Evolutionary conservation across 768 basidiomycete species (phyloP).

Genomic region (Pleurotus eryngii): DNA sequence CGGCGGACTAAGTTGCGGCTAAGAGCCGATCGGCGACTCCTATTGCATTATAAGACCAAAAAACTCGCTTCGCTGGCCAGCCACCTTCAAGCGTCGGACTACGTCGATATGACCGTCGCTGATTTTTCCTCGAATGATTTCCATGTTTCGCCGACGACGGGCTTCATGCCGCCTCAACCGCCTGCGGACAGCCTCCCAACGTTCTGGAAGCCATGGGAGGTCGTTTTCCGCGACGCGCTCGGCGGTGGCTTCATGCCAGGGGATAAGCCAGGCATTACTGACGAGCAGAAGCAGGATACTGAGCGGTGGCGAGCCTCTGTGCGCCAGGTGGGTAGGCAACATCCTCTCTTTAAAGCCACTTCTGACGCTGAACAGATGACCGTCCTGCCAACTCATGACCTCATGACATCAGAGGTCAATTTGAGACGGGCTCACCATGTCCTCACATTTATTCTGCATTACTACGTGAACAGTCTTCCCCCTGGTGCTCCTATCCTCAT

Average conservation of each 20-base stretch:
- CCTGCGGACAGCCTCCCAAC: conserved; percentile 59
- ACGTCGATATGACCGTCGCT: not conserved
- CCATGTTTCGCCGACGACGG: conserved; percentile 88
- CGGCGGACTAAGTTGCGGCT: not conserved
- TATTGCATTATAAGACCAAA: not conserved
- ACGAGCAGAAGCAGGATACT: conserved; percentile 33
- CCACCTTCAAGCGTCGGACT: not conserved
- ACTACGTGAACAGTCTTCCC: conserved; percentile 70
- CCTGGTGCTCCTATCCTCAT: conserved; percentile 52
- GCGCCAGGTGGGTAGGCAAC: conserved; percentile 30
- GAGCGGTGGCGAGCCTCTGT: conserved; percentile 46
- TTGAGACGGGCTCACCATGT: conserved; percentile 74
- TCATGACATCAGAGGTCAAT: conserved; percentile 48
- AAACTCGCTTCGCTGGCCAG: not conserved
- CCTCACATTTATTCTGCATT: conserved; percentile 70
- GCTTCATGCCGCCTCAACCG: conserved; percentile 82
- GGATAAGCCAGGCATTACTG: conserved; percentile 38
- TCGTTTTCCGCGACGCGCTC: conserved; percentile 43
- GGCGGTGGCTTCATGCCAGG: conserved; percentile 45
- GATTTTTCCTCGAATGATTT: conserved; percentile 71
- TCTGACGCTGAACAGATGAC: conserved; percentile 39
- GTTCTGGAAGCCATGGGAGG: conserved; percentile 65
- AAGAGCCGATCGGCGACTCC: conserved; percentile 4
- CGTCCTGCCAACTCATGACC: conserved; percentile 40
- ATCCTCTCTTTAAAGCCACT: not conserved